These are phyloP conservation scores for Tolypocladium ophioglossoides DNA, from an alignment of 2,329 filamentous ascomycete genomes.

Conservation along the genomic window DNA sequence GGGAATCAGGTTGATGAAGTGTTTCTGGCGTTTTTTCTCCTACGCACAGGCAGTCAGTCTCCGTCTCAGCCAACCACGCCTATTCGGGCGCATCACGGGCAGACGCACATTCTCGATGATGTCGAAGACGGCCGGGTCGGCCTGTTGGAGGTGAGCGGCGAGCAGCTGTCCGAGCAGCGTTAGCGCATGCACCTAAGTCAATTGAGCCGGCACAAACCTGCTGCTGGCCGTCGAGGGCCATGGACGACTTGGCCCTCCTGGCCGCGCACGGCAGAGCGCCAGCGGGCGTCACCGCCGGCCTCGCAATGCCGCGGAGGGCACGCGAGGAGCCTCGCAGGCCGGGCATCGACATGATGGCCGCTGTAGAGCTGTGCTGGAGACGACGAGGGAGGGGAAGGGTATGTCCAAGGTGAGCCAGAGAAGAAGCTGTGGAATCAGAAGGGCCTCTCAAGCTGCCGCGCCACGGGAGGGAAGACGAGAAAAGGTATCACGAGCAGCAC, in stretches of 20 bases:
- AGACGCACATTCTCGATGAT: constrained; percentile 75
- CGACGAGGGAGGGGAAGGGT: background rate
- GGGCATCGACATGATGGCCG: constrained; percentile 33
- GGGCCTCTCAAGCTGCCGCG: background rate
- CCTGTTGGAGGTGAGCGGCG: constrained; percentile 65
- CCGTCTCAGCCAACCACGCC: background rate
- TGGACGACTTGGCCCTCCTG: constrained; percentile 33
- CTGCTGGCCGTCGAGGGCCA: constrained; percentile 46
- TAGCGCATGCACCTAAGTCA: constrained; percentile 8
- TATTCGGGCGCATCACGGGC: background rate
- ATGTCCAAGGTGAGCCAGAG: background rate
- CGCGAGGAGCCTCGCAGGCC: constrained; percentile 37
- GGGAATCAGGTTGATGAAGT: constrained; percentile 95
- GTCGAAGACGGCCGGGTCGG: constrained; percentile 76
- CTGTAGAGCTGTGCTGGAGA: background rate
- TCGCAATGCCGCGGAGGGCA: constrained; percentile 32
- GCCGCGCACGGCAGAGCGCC: constrained; percentile 12
- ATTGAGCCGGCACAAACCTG: constrained; percentile 30
- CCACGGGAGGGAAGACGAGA: background rate
- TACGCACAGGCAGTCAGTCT: constrained; percentile 21
- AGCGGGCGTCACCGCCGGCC: constrained; percentile 13
- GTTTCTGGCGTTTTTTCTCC: constrained; percentile 94
- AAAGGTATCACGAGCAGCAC: background rate
- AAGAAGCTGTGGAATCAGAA: background rate
- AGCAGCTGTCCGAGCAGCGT: constrained; percentile 52